phyloP scores from a whole-genome alignment of 768 basidiomycete species.

The Serendipita sp. region DNA sequence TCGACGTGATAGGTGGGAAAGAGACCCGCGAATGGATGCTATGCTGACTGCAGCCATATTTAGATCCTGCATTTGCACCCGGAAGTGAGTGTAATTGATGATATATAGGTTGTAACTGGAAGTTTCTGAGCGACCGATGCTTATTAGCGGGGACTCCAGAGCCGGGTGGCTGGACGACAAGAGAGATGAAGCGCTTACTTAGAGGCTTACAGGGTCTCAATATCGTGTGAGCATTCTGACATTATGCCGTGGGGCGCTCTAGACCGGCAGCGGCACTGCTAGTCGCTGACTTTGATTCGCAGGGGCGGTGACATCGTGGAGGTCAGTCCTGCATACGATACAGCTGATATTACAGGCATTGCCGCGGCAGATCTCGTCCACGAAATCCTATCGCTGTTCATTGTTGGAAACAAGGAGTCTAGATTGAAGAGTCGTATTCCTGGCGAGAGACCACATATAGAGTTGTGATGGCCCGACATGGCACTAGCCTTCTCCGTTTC shows the following conservation, averaged over 20 bases:
- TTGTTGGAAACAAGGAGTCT: background rate
- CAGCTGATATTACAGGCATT: constrained; percentile 52
- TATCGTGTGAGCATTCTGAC: constrained; percentile 40
- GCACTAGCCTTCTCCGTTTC: too few species aligned
- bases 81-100: constrained; percentile 30
- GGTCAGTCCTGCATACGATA: constrained; percentile 58
- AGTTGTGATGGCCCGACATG: too few species aligned
- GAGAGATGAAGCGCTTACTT: constrained; percentile 66
- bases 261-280: background rate
- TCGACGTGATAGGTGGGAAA: constrained; percentile 55
- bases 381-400: constrained; percentile 36
- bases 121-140: background rate
- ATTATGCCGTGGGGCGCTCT: background rate
- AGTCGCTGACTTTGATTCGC: background rate
- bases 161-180: constrained; percentile 68
- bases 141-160: constrained; percentile 63
- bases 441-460: too few species aligned
- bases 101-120: background rate
- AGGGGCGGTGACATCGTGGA: constrained; percentile 61
- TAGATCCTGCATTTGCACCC: constrained; percentile 62
- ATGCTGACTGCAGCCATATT: constrained; percentile 30
- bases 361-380: constrained; percentile 53
- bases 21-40: background rate
- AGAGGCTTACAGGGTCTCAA: constrained; percentile 65
- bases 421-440: background rate